Evolutionary conservation across 345 rosid species (phyloP).

Genomic region (Noccaea bulbosa): DNA sequence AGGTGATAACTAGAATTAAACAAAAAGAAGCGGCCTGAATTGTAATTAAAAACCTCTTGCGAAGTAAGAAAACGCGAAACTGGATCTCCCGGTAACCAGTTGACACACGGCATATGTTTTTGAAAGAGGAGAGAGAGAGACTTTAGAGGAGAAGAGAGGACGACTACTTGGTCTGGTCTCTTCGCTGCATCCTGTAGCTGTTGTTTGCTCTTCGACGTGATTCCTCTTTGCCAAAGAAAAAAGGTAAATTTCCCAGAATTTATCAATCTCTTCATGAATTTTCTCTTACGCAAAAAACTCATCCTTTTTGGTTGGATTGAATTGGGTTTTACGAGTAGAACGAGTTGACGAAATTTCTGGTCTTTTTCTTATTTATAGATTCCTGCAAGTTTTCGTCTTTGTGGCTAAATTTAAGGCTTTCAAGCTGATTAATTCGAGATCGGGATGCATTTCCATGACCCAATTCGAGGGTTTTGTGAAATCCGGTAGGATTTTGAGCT

Average conservation of each 20-base stretch:
- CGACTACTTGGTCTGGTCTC: constrained; percentile 40
- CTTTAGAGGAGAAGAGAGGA: constrained; percentile 5
- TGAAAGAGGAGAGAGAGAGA: constrained; percentile 23
- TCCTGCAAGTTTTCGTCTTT: background rate
- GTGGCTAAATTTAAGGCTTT: constrained; percentile 3
- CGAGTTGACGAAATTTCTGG: constrained; percentile 24
- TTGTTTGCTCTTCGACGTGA: constrained; percentile 30
- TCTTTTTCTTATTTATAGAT: constrained; percentile 26
- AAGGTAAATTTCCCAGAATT: constrained; percentile 3
- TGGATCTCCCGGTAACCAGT: constrained; percentile 44
- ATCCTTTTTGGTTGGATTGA: constrained; percentile 18
- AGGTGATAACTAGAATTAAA: constrained; percentile 10
- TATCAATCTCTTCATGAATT: background rate
- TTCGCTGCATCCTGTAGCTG: constrained; percentile 38
- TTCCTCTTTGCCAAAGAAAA: constrained; percentile 14
- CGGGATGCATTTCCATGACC: background rate
- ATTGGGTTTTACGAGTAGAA: constrained; percentile 9
- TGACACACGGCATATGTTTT: constrained; percentile 39
- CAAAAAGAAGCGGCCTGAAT: constrained; percentile 2
- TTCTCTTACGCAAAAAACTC: background rate
- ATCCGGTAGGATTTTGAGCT: constrained; percentile 21
- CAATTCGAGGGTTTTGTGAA: constrained; percentile 17
- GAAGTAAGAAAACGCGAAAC: constrained; percentile 30
- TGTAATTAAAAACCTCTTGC: constrained; percentile 20
- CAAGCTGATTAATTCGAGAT: constrained; percentile 10